A percentile compares a stretch with the other conserved stretches of the same genome.
These are phyloP conservation scores for Mrakia hoshinonis DNA, from an alignment of 768 basidiomycete species.

Conservation along the genomic window DNA sequence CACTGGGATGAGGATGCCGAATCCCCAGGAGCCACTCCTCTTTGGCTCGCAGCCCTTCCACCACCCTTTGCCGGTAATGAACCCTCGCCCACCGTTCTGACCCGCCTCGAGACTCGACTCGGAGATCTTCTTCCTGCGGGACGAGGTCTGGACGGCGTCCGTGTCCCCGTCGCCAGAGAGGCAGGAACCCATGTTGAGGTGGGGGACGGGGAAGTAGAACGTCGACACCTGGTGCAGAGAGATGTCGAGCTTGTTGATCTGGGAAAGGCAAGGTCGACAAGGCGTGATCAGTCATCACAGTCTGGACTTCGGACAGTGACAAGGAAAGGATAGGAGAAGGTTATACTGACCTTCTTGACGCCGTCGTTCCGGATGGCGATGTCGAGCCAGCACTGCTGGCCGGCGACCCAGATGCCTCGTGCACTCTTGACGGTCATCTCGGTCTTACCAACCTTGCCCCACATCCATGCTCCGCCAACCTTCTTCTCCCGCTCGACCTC, in stretches of 20 bases:
- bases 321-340: neutral
- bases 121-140: slow-evolving; percentile 56
- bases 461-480: slow-evolving; percentile 49
- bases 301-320: too few species aligned
- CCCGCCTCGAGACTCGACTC: slow-evolving; percentile 60
- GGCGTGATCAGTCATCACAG: too few species aligned
- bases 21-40: slow-evolving; percentile 55
- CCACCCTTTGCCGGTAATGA: slow-evolving; percentile 77
- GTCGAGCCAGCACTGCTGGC: slow-evolving; percentile 64
- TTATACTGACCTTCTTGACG: slow-evolving; percentile 46
- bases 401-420: slow-evolving; percentile 70
- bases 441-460: slow-evolving; percentile 55
- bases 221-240: slow-evolving; percentile 59
- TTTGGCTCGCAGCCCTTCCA: slow-evolving; percentile 71
- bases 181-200: slow-evolving; percentile 33
- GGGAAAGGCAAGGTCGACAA: neutral
- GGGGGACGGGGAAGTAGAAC: slow-evolving; percentile 53
- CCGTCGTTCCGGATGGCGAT: slow-evolving; percentile 60
- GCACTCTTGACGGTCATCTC: slow-evolving; percentile 59
- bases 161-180: slow-evolving; percentile 15
- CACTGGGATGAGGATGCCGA: slow-evolving; percentile 67
- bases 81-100: slow-evolving; percentile 54
- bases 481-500: slow-evolving; percentile 51
- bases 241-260: slow-evolving; percentile 57
- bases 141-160: slow-evolving; percentile 56